phyloP scores from a whole-genome alignment of 768 basidiomycete species.

The Podaxis sp. region DNA sequence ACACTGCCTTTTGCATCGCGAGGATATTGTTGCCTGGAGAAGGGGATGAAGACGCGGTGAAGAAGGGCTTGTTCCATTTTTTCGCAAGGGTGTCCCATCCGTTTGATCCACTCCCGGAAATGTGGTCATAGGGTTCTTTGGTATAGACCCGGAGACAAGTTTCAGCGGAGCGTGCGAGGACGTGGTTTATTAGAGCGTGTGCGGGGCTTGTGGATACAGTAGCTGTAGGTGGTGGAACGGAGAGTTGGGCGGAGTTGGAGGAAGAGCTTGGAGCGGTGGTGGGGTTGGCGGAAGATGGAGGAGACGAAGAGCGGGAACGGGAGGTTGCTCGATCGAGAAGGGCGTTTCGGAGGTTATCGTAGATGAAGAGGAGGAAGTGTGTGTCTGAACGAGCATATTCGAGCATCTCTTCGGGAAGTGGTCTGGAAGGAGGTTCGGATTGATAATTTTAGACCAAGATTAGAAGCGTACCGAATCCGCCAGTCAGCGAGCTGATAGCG shows the following conservation, averaged over 20 bases:
- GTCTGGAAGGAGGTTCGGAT: conserved; percentile 34
- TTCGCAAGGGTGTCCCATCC: conserved; percentile 79
- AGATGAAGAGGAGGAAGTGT: conserved; percentile 91
- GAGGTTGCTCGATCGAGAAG: conserved; percentile 70
- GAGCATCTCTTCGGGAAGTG: conserved; percentile 86
- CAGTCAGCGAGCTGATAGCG: conserved; percentile 97
- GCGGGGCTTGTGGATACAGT: conserved; percentile 17
- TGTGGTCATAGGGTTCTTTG: conserved; percentile 66
- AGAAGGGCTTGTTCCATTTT: conserved; percentile 73
- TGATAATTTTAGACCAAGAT: not conserved
- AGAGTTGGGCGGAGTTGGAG: conserved; percentile 20
- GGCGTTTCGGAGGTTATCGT: conserved; percentile 85
- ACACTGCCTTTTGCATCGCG: conserved; percentile 57
- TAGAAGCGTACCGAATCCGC: conserved; percentile 71
- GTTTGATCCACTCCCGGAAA: conserved; percentile 57
- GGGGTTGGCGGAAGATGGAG: conserved; percentile 18
- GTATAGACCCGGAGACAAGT: conserved; percentile 74
- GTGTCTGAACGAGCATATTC: conserved; percentile 95
- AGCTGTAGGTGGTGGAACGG: conserved; percentile 16
- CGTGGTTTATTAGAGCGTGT: conserved; percentile 53
- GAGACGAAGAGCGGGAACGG: conserved; percentile 34
- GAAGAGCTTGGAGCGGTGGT: conserved; percentile 18
- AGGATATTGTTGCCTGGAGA: conserved; percentile 33
- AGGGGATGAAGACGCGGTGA: conserved; percentile 21
- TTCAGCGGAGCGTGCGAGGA: conserved; percentile 70